Evolutionary conservation across 805 yeast species (phyloP).

Genomic region (Teunomyces lycoperdinae): DNA sequence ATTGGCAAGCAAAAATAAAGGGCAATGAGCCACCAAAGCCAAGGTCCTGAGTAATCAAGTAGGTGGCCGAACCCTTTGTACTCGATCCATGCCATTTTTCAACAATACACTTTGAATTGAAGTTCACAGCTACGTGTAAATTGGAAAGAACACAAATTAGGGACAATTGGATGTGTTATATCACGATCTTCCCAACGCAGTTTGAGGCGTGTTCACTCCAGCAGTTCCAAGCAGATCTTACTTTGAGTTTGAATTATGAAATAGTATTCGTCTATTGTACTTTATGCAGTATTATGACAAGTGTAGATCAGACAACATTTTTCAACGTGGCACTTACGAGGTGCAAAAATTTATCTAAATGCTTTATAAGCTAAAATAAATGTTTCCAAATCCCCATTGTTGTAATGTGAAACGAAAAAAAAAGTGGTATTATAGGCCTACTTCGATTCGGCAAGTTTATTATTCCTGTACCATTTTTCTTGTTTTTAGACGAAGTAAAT

Average conservation of each 20-base stretch:
- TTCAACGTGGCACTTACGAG: background rate
- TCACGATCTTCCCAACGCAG: background rate
- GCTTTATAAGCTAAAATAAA: too few relatives aligned
- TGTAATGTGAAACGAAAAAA: background rate
- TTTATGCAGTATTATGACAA: background rate
- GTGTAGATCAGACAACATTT: background rate
- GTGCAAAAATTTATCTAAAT: background rate
- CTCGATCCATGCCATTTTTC: slow-evolving; percentile 5
- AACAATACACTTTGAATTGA: background rate
- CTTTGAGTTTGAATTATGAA: background rate
- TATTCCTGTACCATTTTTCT: too few relatives aligned
- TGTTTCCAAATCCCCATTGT: too few relatives aligned
- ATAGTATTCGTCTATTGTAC: background rate
- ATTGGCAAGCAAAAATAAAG: slow-evolving; percentile 48
- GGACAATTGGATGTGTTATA: background rate
- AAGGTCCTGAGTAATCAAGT: slow-evolving; percentile 16
- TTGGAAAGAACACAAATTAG: background rate
- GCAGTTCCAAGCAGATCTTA: background rate
- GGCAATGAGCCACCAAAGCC: slow-evolving; percentile 45
- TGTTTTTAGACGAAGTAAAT: too few relatives aligned
- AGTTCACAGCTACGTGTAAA: too few relatives aligned
- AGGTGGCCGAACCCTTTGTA: slow-evolving; percentile 13
- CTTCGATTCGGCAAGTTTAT: too few relatives aligned
- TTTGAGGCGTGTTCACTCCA: background rate
- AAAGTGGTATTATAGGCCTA: too few relatives aligned